Conservation (phyloP, 768 basidiomycete species). For the Leccinum rimulosum region DNA sequence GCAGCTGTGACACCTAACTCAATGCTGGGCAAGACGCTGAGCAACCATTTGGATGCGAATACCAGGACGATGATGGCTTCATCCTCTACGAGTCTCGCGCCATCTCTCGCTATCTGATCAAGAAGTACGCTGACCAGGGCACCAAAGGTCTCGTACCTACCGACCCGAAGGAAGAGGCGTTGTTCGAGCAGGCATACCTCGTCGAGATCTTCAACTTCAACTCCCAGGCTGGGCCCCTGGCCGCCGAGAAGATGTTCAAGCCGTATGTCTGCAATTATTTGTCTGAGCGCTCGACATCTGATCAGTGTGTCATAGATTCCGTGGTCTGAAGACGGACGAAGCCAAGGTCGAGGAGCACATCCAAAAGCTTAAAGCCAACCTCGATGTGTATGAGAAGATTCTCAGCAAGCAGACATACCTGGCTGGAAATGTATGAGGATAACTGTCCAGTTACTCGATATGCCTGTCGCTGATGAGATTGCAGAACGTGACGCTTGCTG, state of each 20-base stretch:
- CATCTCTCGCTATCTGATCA: constrained; percentile 55
- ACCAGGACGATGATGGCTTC: constrained; percentile 59
- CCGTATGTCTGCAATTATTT: constrained; percentile 29
- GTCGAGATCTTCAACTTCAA: constrained; percentile 56
- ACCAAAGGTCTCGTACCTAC: constrained; percentile 46
- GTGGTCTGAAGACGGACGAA: constrained; percentile 13
- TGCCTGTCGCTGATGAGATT: background rate
- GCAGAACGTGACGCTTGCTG: constrained; percentile 52
- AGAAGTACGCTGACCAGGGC: constrained; percentile 53
- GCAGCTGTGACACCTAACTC: background rate
- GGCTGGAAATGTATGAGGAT: constrained; percentile 49
- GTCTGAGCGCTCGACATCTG: background rate
- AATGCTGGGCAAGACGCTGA: background rate
- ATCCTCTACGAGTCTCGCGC: constrained; percentile 62
- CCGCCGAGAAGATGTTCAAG: constrained; percentile 53
- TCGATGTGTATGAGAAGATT: constrained; percentile 54
- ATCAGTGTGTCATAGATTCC: constrained; percentile 5
- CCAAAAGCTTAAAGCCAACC: constrained; percentile 29
- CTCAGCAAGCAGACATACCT: constrained; percentile 54
- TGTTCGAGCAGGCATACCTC: constrained; percentile 36
- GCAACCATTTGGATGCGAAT: background rate
- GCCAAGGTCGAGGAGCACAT: constrained; percentile 14
- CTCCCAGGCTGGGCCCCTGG: constrained; percentile 35
- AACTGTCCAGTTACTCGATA: background rate
- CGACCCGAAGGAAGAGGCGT: constrained; percentile 32